phyloP scores from a whole-genome alignment of 345 rosid genomes.

The Erucastrum elatum region DNA sequence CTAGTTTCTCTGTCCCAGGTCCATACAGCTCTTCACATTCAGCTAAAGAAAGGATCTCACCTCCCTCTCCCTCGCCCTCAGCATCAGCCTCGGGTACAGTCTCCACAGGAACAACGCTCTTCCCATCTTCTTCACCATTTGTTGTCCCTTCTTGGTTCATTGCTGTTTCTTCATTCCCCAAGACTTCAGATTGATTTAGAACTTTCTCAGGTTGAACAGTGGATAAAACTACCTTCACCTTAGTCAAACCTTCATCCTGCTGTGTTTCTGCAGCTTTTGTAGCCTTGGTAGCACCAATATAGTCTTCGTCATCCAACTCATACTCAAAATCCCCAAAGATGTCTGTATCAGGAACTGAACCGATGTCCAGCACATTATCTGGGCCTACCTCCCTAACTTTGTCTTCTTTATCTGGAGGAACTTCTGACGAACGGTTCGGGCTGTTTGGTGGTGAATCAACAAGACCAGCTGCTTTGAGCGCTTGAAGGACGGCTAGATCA shows the following conservation, averaged over 20 bases:
- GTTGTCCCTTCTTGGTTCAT: conserved; percentile 30
- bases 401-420: conserved; percentile 40
- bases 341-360: conserved; percentile 60
- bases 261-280: conserved; percentile 47
- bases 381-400: conserved; percentile 49
- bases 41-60: conserved; percentile 50
- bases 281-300: conserved; percentile 53
- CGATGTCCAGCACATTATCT: conserved; percentile 67
- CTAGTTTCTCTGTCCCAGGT: conserved; percentile 74
- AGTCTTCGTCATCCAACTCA: conserved; percentile 82
- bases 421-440: conserved; percentile 49
- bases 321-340: conserved; percentile 89
- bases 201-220: conserved; percentile 53
- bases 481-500: conserved; percentile 56
- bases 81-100: conserved; percentile 39
- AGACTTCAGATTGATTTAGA: conserved; percentile 36
- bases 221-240: conserved; percentile 70
- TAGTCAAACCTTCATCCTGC: conserved; percentile 55
- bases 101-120: conserved; percentile 40
- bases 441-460: conserved; percentile 90
- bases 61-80: conserved; percentile 33
- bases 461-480: conserved; percentile 87
- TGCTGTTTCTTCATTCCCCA: conserved; percentile 35
- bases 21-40: conserved; percentile 92
- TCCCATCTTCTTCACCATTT: conserved; percentile 38